phyloP scores from a whole-genome alignment of 1,284 basidiomycete species.

The Ustilago crameri region DNA sequence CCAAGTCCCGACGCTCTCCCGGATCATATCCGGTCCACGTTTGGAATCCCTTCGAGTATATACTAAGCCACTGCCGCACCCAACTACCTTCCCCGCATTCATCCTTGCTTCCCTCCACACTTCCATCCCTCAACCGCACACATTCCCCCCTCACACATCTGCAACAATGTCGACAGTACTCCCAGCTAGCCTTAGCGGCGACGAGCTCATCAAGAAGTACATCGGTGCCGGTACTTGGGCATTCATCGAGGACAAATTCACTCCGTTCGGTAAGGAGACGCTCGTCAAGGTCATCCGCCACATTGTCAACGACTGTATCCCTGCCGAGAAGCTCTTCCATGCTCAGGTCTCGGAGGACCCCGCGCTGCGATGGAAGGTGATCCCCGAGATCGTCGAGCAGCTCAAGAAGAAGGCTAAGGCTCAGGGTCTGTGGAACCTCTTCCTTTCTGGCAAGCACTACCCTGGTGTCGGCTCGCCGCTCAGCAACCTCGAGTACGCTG shows the following conservation, averaged over 20 bases:
- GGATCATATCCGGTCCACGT: slow-evolving; percentile 17
- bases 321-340: slow-evolving; percentile 81
- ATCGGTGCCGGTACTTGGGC: slow-evolving; percentile 65
- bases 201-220: slow-evolving; percentile 54
- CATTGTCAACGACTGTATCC: slow-evolving; percentile 86
- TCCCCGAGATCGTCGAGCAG: slow-evolving; percentile 83
- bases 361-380: slow-evolving; percentile 81
- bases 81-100: neutral
- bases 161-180: slow-evolving; percentile 33
- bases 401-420: slow-evolving; percentile 88
- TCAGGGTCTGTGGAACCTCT: slow-evolving; percentile 94
- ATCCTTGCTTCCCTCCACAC: neutral
- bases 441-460: slow-evolving; percentile 92
- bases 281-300: slow-evolving; percentile 85
- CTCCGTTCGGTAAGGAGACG: slow-evolving; percentile 84
- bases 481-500: slow-evolving; percentile 94
- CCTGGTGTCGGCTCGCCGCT: slow-evolving; percentile 82
- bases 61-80: neutral
- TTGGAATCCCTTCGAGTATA: slow-evolving; percentile 1
- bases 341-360: slow-evolving; percentile 84
- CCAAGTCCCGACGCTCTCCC: slow-evolving; percentile 9
- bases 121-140: neutral
- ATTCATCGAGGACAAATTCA: slow-evolving; percentile 72
- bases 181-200: slow-evolving; percentile 39
- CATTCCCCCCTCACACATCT: neutral